phyloP scores from a whole-genome alignment of 1,284 basidiomycete genomes.

The Cryptococcus wingfieldii region DNA sequence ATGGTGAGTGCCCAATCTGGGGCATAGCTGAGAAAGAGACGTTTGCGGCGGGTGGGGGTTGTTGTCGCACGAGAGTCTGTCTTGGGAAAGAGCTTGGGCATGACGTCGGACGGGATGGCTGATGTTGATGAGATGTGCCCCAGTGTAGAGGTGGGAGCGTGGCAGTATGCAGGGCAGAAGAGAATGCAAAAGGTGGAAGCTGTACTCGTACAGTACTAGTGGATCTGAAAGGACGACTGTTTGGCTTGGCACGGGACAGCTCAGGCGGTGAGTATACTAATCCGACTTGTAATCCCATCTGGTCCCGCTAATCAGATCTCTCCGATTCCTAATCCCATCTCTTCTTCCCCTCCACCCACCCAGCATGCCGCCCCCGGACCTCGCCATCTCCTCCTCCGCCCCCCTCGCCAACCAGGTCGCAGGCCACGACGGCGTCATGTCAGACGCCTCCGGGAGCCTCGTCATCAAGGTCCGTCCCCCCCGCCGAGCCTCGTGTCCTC shows the following conservation, averaged over 20 bases:
- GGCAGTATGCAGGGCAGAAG: no score
- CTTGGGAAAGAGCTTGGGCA: neutral
- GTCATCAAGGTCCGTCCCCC: constrained; percentile 63
- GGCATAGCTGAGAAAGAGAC: constrained; percentile 41
- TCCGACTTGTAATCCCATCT: no score
- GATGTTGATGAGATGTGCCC: no score
- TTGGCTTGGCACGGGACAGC: no score
- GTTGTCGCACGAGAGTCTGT: neutral
- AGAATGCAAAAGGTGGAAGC: no score
- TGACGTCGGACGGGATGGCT: neutral
- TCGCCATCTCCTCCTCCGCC: constrained; percentile 13
- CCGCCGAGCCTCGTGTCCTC: no score
- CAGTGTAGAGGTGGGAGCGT: no score
- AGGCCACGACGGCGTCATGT: constrained; percentile 74
- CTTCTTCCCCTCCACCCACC: neutral
- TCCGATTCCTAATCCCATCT: neutral
- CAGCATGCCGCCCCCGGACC: constrained; percentile 10
- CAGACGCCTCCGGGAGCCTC: constrained; percentile 68
- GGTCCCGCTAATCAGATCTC: no score
- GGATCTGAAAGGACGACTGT: no score
- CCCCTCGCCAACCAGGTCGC: constrained; percentile 69
- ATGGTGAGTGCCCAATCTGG: constrained; percentile 48
- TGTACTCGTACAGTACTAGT: no score
- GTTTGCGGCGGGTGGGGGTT: constrained; percentile 7
- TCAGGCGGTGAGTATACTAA: no score